These are phyloP conservation scores for Coccomyxa sp. DNA, from an alignment of 139 green algal genomes.

Conservation along the genomic window DNA sequence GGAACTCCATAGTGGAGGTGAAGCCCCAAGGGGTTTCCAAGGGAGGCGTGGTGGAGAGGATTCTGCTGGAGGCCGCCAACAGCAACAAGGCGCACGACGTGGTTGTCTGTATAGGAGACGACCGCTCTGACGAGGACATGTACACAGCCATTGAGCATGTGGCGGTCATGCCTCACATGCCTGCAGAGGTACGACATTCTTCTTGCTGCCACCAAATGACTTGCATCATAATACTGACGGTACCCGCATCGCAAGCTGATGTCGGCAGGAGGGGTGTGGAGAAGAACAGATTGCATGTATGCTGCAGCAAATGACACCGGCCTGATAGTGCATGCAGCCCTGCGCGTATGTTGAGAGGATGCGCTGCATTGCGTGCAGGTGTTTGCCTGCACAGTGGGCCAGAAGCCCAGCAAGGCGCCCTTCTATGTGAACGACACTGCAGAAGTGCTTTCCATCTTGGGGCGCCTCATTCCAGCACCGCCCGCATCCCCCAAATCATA, in stretches of 20 bases:
- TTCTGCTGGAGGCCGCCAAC: conserved; percentile 40
- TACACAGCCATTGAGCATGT: conserved; percentile 87
- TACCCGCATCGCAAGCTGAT: too few species aligned
- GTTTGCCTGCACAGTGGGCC: conserved; percentile 93
- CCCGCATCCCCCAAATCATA: background rate
- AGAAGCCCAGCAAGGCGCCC: conserved; percentile 90
- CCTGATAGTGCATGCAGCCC: too few species aligned
- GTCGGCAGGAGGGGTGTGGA: too few species aligned
- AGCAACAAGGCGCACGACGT: conserved; percentile 63
- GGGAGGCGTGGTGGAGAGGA: conserved; percentile 66
- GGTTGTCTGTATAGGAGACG: conserved; percentile 96
- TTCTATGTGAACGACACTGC: conserved; percentile 95
- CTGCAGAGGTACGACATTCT: conserved; percentile 34
- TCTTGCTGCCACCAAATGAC: too few species aligned
- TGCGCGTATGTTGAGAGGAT: too few species aligned
- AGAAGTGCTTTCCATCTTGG: conserved; percentile 9
- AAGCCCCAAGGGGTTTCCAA: conserved; percentile 88
- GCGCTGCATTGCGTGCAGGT: conserved; percentile 52
- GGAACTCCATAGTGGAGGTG: conserved; percentile 85
- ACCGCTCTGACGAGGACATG: conserved; percentile 98
- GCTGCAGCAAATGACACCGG: too few species aligned
- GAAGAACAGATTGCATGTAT: too few species aligned
- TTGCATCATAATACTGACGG: too few species aligned
- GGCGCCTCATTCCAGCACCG: background rate
- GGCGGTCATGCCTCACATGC: conserved; percentile 43